phyloP scores from a whole-genome alignment of 768 basidiomycete species.

The Pleurotus citrinopileatus region DNA sequence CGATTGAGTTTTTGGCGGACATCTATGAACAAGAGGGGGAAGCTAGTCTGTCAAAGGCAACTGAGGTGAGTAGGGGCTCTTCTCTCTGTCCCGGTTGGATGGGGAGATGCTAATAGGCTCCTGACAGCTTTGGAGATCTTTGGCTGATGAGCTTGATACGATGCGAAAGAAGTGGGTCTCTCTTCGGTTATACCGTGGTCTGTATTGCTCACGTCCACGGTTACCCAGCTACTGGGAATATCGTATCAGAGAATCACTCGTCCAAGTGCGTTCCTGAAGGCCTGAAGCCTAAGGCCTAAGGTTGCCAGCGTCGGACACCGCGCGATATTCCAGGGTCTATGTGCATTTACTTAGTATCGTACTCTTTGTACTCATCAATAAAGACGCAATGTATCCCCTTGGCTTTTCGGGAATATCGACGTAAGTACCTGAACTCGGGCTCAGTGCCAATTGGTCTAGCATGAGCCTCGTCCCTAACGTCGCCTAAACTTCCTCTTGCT shows the following conservation, averaged over 20 bases:
- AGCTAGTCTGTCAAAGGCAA: constrained; percentile 42
- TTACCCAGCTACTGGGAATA: constrained; percentile 71
- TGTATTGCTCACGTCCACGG: constrained; percentile 6
- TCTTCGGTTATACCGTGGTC: constrained; percentile 14
- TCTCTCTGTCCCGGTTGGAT: too few species aligned
- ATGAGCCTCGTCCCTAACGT: too few species aligned
- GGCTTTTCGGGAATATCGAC: too few species aligned
- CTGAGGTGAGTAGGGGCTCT: constrained; percentile 35
- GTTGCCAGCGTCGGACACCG: too few species aligned
- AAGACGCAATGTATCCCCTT: too few species aligned
- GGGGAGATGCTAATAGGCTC: too few species aligned
- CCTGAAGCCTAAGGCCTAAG: not conserved
- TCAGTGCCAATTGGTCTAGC: too few species aligned
- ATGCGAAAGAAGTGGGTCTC: constrained; percentile 67
- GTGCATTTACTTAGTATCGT: too few species aligned
- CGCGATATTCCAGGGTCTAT: too few species aligned
- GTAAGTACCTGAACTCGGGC: too few species aligned
- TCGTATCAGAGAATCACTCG: constrained; percentile 52
- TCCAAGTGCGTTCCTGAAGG: constrained; percentile 15
- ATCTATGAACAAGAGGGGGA: constrained; percentile 57
- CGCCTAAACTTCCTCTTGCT: too few species aligned
- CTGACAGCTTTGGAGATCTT: constrained; percentile 65
- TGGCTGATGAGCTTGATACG: constrained; percentile 68
- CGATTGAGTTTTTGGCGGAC: constrained; percentile 86
- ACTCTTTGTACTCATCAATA: too few species aligned